A percentile compares a stretch with the other conserved stretches of the same genome.
phyloP scores from a whole-genome alignment of 2,329 filamentous ascomycete species.

The Phialocephala subalpina region DNA sequence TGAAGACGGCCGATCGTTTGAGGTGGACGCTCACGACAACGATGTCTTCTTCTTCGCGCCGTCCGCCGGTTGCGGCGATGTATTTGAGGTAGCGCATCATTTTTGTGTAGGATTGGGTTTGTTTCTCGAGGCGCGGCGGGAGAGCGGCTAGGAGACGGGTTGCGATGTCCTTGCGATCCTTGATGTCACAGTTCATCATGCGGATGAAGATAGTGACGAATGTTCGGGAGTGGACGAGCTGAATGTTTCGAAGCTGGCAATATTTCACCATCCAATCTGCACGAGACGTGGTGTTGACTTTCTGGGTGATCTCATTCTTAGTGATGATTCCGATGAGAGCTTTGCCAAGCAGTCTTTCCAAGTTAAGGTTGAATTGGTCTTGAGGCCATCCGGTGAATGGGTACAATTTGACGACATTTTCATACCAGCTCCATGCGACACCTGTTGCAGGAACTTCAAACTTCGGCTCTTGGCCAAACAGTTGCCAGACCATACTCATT shows the following conservation, averaged over 20 bases:
- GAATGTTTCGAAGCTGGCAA: constrained; percentile 37
- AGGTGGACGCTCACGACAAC: constrained; percentile 32
- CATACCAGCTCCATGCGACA: constrained; percentile 36
- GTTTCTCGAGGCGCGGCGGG: constrained; percentile 26
- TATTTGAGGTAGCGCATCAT: constrained; percentile 34
- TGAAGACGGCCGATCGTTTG: constrained; percentile 36
- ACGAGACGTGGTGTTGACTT: constrained; percentile 23
- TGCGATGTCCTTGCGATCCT: constrained; percentile 23
- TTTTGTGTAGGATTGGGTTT: constrained; percentile 28
- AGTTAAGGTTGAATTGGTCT: constrained; percentile 30
- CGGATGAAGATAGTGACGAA: constrained; percentile 34
- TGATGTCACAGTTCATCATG: constrained; percentile 24
- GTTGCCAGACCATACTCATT: constrained; percentile 37
- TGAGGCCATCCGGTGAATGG: constrained; percentile 36
- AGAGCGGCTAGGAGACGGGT: constrained; percentile 27
- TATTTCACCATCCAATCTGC: constrained; percentile 26
- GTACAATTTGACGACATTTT: constrained; percentile 33
- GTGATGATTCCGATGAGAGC: constrained; percentile 31
- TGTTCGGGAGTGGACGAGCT: constrained; percentile 35
- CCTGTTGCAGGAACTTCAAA: constrained; percentile 31
- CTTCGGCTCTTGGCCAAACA: constrained; percentile 30
- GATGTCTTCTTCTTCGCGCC: constrained; percentile 30
- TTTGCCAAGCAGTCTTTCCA: constrained; percentile 38
- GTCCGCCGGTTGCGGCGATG: constrained; percentile 25
- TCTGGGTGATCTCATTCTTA: constrained; percentile 29